Conservation (phyloP, 2,329 filamentous ascomycete species). For the Verticillium longisporum region DNA sequence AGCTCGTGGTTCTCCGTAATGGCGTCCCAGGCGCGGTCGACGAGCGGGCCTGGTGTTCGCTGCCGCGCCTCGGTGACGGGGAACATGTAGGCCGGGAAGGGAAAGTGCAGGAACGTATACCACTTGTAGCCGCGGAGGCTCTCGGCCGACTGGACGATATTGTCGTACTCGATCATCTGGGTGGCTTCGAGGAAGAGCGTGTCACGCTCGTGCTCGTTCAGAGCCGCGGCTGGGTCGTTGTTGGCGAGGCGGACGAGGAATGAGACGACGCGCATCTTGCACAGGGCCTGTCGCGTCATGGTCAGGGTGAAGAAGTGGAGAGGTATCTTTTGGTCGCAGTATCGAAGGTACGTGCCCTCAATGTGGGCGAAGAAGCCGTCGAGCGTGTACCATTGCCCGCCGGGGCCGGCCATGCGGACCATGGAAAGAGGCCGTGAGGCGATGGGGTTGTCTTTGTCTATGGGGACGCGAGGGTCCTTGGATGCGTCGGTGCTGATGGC, state of each 20-base stretch:
- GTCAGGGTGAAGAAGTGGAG: slow-evolving; percentile 52
- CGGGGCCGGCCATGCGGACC: slow-evolving; percentile 41
- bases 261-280: slow-evolving; percentile 48
- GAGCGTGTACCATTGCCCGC: slow-evolving; percentile 40
- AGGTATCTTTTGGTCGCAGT: slow-evolving; percentile 52
- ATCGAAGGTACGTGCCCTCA: slow-evolving; percentile 46
- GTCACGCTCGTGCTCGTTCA: slow-evolving; percentile 42
- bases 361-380: slow-evolving; percentile 48
- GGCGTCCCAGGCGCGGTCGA: slow-evolving; percentile 52
- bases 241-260: slow-evolving; percentile 44
- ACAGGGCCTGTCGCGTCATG: slow-evolving; percentile 49
- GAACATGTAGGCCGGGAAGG: slow-evolving; percentile 55
- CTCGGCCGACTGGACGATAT: slow-evolving; percentile 43
- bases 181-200: slow-evolving; percentile 47
- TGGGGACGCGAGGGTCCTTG: slow-evolving; percentile 24
- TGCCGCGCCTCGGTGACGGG: slow-evolving; percentile 48
- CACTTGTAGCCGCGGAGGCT: slow-evolving; percentile 46
- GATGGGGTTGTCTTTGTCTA: slow-evolving; percentile 15
- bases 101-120: slow-evolving; percentile 54
- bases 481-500: slow-evolving; percentile 41
- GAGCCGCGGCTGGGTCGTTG: slow-evolving; percentile 22
- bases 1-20: slow-evolving; percentile 49
- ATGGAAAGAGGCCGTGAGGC: slow-evolving; percentile 23
- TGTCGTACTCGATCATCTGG: slow-evolving; percentile 54
- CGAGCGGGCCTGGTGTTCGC: slow-evolving; percentile 45